Evolutionary conservation across 192 early-diverging fungal species (phyloP), one percentile per base, ranked within the genome.

Genomic region (Coemansia sp.): DNA sequence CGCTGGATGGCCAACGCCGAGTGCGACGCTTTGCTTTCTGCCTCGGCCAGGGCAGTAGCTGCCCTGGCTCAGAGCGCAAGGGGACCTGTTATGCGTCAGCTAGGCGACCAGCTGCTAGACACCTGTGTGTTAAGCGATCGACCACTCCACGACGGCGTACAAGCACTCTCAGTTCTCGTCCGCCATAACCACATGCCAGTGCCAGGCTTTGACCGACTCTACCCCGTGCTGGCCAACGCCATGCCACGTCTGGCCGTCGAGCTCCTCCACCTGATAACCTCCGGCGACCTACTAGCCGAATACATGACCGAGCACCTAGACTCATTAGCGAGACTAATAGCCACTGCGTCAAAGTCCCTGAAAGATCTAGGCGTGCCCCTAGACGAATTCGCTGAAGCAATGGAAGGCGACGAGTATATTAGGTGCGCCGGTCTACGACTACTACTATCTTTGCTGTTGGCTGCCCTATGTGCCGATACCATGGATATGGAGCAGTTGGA

Each of bases 111-210:
- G 53, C 63, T 81, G 9, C 64, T 64, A 1, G 64, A 63, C 10
- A 44, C 34, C 2, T 70, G 79, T 41, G 68, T 81, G 38, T 38
- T 75, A 35, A 62, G 67, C 0, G 73, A 72, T 34, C 64, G 63
- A 0, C 79, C 79, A 0, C 45, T 73, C 10, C 45, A 70, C 12
- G 70, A 69, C 9, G 79, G 79, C 24, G 66, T 67, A 8, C 56
- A 24, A 0, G 70, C 74, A 0, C 56, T 66, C 15, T 49, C 74
- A 18, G 53, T 27, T 55, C 70, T 81, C 9, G 67, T 69, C 3
- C 52, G 58, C 39, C 22, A 16, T 18, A 63, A 56, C n/a, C 68
- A 61, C 59, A 44, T 63, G 32, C 47, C 22, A 2, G 66, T 61
- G 7, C 74, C 73, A 1, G 49, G 6, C 0, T 61, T 76, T 3